phyloP scores from a whole-genome alignment of 441 rosid genomes.

The Gossypium gossypioides region DNA sequence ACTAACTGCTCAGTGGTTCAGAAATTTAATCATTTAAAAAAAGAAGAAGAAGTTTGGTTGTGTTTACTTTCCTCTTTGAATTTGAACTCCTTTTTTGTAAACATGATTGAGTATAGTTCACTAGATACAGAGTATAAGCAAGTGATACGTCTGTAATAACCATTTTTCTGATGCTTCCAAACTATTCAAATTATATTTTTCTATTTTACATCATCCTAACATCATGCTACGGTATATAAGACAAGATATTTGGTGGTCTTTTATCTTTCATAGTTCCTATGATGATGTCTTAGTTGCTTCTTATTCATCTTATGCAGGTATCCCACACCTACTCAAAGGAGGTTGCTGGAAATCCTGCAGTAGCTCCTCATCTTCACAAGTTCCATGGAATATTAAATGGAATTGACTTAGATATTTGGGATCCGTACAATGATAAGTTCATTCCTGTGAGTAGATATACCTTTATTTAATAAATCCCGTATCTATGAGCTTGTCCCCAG shows the following conservation, averaged over 20 bases:
- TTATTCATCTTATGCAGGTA: constrained; percentile 42
- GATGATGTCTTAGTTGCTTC: constrained; percentile 4
- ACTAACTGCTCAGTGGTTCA: neutral
- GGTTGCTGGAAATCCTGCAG: constrained; percentile 61
- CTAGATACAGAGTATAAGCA: neutral
- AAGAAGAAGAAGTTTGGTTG: neutral
- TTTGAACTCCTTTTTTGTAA: neutral
- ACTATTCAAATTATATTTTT: neutral
- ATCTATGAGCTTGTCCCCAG: neutral
- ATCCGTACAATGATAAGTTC: constrained; percentile 72
- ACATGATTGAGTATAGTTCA: neutral
- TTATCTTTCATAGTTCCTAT: neutral
- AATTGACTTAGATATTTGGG: constrained; percentile 93
- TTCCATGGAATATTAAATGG: constrained; percentile 93
- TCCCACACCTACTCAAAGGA: constrained; percentile 74
- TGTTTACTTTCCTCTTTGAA: neutral
- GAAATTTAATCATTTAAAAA: neutral
- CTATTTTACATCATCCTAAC: neutral
- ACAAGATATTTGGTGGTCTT: neutral
- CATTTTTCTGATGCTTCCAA: neutral
- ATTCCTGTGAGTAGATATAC: constrained; percentile 55
- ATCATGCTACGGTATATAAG: neutral
- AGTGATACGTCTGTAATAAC: neutral
- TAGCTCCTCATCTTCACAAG: constrained; percentile 69
- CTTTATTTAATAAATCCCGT: neutral